Evolutionary conservation across 768 basidiomycete genomes (phyloP), one percentile per base, ranked within the genome.

Genomic region (Psilocybe tampanensis): DNA sequence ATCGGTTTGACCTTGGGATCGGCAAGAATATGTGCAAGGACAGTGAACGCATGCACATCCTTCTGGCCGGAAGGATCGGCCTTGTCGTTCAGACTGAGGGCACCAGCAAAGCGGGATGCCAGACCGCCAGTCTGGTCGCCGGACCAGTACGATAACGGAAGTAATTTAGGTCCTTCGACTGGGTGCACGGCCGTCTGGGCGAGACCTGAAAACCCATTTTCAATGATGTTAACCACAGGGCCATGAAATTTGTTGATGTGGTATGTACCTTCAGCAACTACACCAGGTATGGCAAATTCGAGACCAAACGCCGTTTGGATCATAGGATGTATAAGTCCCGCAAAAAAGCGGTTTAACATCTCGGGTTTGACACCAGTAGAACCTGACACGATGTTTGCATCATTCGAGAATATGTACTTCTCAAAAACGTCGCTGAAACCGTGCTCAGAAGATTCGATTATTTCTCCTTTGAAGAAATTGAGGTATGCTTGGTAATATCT

Each of bases 301-400:
- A 79, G 68, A 2, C 86, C 88, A 67, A 83, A 82, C 13, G 85
- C 88, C 2, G 72, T 61, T 61, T 89, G 85, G 44, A 90, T 89
- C 39, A 89, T 54, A 0, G 88, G 84, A 62, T 91, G 89, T 4
- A 90, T 23, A 8, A 87, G 64, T 2, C 85, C 86, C 1, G 76
- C 75, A 15, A 86, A 34, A 59, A 85, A 78, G 11, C 87, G 79
- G 43, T 74, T 76, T 13, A 89, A 63, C 85, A 90, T 85, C 57
- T 77, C 70, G 0, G 83, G 83, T 23, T 81, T 76, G 44, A 72
- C 67, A 4, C 70, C 69, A 11, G 63, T 44, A 1, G 56, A 70
- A 47, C 56, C 33, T 55, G 61, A 63, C 11, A 69, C 74, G 43
- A 78, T 71, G 55, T 88, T 89, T 49, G 73, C 80, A 44, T 76